phyloP scores from a whole-genome alignment of 2,329 filamentous ascomycete species.

The Pseudopithomyces chartarum region DNA sequence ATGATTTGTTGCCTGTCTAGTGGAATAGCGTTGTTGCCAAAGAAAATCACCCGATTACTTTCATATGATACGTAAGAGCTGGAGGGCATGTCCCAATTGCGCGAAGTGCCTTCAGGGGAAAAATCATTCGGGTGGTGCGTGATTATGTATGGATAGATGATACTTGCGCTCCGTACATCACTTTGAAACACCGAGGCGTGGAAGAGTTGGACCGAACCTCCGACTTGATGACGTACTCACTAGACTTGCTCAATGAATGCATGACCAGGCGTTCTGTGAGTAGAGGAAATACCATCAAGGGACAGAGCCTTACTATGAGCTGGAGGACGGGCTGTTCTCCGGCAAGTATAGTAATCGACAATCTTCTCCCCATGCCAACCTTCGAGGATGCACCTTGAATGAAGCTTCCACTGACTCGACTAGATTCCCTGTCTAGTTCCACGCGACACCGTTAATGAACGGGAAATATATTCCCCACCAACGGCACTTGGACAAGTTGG shows the following conservation, averaged over 20 bases:
- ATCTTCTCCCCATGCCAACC: not conserved
- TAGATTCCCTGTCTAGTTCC: not conserved
- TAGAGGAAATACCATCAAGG: slow-evolving; percentile 4
- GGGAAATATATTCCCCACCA: slow-evolving; percentile 9
- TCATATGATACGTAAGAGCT: too few relatives aligned
- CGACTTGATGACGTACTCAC: too few relatives aligned
- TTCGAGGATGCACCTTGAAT: not conserved
- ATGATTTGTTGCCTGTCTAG: too few relatives aligned
- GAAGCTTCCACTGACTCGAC: not conserved
- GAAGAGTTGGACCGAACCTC: too few relatives aligned
- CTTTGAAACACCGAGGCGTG: not conserved
- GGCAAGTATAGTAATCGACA: not conserved
- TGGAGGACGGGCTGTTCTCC: not conserved
- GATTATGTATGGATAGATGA: too few relatives aligned
- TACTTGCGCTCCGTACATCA: too few relatives aligned
- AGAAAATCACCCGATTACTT: too few relatives aligned
- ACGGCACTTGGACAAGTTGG: not conserved
- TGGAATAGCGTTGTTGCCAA: too few relatives aligned
- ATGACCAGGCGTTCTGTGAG: not conserved
- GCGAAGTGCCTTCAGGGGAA: too few relatives aligned
- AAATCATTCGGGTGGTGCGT: too few relatives aligned
- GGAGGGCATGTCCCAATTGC: too few relatives aligned
- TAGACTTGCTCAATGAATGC: too few relatives aligned
- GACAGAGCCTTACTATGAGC: not conserved
- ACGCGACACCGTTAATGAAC: not conserved